Base-by-base conservation (phyloP, 2,329 filamentous ascomycete species). In the Venturia carpophila region DNA sequence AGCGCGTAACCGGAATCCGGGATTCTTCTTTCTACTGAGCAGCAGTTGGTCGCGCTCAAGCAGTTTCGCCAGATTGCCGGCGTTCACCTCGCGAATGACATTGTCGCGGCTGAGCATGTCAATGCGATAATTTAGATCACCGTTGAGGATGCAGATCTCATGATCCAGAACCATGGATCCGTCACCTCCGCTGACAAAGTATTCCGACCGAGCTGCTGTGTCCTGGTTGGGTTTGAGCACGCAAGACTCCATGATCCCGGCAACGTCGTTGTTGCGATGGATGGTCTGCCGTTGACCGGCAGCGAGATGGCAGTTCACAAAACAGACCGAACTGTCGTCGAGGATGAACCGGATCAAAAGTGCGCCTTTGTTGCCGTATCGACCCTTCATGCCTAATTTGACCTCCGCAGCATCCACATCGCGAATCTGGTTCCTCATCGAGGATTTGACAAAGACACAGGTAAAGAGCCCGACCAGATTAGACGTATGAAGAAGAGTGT, bases 41-140 rank as follows among this genome's bases (percentile, higher is more conserved):
- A 97, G 85, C 5, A 99, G 82, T 74, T 99, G 94, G 72, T 99
- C 94, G 61, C 94, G 87, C 66, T 97, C 93, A 0, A 99, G 86
- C 1, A 99, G 83, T 73, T 96, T 96, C 37, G 81, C 72, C 2
- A 97, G 81, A 69, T 97, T 96, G 68, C 88, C 87, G 52, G 88
- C 83, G 68, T 90, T 88, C 62, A 97, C 85, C 1, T 91, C 92
- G 67, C 87, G 88, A 64, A 97, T 89, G 3, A 99, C 93, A 0
- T 90, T 92, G 71, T 97, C 91, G 62, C 94, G 90, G 21, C 91
- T 91, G 85, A 97, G 97, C 30, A 92, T 92, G 75, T 99, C 94
- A 71, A 99, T 97, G 67, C 94, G 92, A 75, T 99, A 99, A 77
- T 99, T 99, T 62, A 99, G 82, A 74, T 99, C 94, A 37, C 94